Base-by-base conservation (phyloP, 371 early-diverging fungal genomes). In the Rhizomucor miehei region DNA sequence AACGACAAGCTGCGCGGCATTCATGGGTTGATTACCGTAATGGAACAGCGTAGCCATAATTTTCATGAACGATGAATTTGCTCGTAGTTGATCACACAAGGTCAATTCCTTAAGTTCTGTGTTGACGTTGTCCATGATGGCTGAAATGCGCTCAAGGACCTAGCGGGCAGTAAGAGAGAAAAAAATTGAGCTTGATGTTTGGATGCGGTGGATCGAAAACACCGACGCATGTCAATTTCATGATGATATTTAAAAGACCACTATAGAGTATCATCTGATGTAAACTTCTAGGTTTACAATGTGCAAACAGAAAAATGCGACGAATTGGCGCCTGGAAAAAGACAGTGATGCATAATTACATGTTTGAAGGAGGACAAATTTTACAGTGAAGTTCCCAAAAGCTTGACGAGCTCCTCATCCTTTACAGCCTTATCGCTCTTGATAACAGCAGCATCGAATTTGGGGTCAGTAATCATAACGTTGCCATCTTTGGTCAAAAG, bases 401-500 rank as follows among this genome's bases (percentile, higher is more conserved):
- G 73, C 64, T 80, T 65, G 55, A 79, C 48, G 55, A 89, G 75
- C 58, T 89, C 88, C 51, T 86, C 81, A 73, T 89, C 84, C 66
- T 83, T 80, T 55, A 91, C 76, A 64, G 77, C 71, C 84, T 90
- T 89, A 54, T 89, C 92, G 36, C 87, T 78, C 80, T 89, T 76
- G 65, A 86, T 69, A 17, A 78, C 48, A 59, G 82, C 79, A 44
- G 78, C 65, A 59, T 91, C 86, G 59, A 84, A 86, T 43, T 70
- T 69, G 43, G 84, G 79, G 56, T 85, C 74, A 48, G 93, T 93
- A 59, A 90, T 82, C 69, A 86, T 77, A 59, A 87, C 70, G 54
- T 90, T 83, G 45, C 94, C 98, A 50, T 80, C 85, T 60, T 91
- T 89, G 71, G 90, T 85, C 59, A 97, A 80, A 56, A 96, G 79